Conservation (phyloP, 1,139 yeast species). For the Yamadazyma triangularis region DNA sequence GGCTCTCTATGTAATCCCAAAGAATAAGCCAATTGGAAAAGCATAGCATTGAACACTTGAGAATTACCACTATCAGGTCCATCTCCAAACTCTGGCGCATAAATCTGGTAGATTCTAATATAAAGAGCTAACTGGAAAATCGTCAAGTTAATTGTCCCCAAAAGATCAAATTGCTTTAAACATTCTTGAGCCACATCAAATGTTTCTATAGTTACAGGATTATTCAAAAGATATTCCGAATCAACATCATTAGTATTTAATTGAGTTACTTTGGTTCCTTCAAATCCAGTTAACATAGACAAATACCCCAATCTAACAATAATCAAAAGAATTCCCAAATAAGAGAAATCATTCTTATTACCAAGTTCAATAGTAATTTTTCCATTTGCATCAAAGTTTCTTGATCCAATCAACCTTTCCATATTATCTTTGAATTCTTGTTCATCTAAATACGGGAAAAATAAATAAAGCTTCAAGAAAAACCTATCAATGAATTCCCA, state of each 20-base stretch:
- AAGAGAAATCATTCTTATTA: conserved; percentile 28
- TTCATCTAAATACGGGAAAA: conserved; percentile 47
- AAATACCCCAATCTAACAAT: conserved; percentile 26
- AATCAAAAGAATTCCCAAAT: conserved; percentile 25
- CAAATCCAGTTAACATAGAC: conserved; percentile 22
- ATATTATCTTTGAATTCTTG: conserved; percentile 13
- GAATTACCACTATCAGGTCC: conserved; percentile 49
- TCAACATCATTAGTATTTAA: conserved; percentile 14
- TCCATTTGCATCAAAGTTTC: conserved; percentile 10
- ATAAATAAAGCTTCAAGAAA: conserved; percentile 40
- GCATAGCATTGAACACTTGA: conserved; percentile 28
- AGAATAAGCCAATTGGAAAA: conserved; percentile 37
- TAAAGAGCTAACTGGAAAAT: conserved; percentile 47
- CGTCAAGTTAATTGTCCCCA: conserved; percentile 36
- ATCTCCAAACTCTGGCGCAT: conserved; percentile 52
- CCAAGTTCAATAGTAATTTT: conserved; percentile 16
- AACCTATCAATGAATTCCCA: conserved; percentile 43
- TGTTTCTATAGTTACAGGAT: conserved; percentile 23
- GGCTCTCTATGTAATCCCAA: conserved; percentile 46
- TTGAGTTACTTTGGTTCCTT: conserved; percentile 18
- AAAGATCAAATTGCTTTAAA: conserved; percentile 32
- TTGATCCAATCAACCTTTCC: conserved; percentile 21
- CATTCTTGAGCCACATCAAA: conserved; percentile 34
- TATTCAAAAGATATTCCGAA: conserved; percentile 2
- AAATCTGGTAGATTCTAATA: conserved; percentile 32